A percentile compares a stretch with the other conserved stretches of the same genome.
These are phyloP conservation scores for Pleurostoma richardsiae DNA, from an alignment of 2,329 filamentous ascomycete species.

Conservation along the genomic window DNA sequence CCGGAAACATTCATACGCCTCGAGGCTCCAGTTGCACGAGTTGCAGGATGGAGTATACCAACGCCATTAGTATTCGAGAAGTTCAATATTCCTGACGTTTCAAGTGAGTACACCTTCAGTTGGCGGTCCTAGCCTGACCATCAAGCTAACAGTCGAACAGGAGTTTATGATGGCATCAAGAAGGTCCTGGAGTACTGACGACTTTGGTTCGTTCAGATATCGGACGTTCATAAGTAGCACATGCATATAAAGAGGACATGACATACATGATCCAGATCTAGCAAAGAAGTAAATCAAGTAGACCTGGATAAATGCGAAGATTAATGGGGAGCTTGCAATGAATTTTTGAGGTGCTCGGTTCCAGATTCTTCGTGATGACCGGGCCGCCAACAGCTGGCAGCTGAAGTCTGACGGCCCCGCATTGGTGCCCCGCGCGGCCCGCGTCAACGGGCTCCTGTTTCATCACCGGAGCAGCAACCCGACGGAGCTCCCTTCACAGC, in stretches of 20 bases:
- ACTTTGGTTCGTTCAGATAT: too few relatives aligned
- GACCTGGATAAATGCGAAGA: too few relatives aligned
- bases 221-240: too few relatives aligned
- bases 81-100: slow-evolving; percentile 79
- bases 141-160: slow-evolving; percentile 32
- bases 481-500: too few relatives aligned
- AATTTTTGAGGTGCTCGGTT: too few relatives aligned
- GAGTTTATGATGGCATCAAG: slow-evolving; percentile 68
- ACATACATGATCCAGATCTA: too few relatives aligned
- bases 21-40: slow-evolving; percentile 78
- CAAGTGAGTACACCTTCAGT: slow-evolving; percentile 56
- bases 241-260: too few relatives aligned
- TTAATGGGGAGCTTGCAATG: too few relatives aligned
- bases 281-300: too few relatives aligned
- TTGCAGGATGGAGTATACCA: slow-evolving; percentile 88
- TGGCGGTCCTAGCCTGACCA: neutral
- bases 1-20: slow-evolving; percentile 69
- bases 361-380: too few relatives aligned
- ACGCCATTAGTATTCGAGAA: slow-evolving; percentile 74
- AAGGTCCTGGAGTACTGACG: slow-evolving; percentile 57
- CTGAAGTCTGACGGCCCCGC: neutral
- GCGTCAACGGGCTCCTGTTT: too few relatives aligned
- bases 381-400: neutral
- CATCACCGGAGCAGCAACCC: too few relatives aligned
- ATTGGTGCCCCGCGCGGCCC: neutral